Base-by-base conservation (phyloP, 108 stramenopile species). In the Licmophora abbreviata region DNA sequence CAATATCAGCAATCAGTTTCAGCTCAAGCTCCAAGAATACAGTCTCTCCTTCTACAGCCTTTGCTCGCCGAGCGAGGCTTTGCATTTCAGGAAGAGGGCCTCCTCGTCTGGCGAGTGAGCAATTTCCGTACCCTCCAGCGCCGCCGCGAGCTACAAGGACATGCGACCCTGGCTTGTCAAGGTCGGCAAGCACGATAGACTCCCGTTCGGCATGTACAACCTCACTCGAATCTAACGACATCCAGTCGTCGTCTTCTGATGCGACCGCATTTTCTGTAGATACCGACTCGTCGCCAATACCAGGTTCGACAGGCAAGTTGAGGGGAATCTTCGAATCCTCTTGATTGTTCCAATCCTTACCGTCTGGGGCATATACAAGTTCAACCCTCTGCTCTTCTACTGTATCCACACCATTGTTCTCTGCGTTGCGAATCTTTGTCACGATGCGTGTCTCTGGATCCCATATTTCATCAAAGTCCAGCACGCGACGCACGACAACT, bases 1-100 rank as follows among this genome's bases (percentile, higher is more conserved):
- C 99, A 45, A 98, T 76, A 54, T 99, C 99, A 0, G 97, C 96
- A 51, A 97, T 88, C 44, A 86, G 64, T 61, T 97, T 94, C 23
- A 99, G 61, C 61, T 98, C 97, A 25, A 99, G 68, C 44, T 92
- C 87, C 26, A 97, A 36, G 54, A 66, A 64, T 18, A 68, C 71
- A 27, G 40, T 33, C 29, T 79, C 79, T 20, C 83, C 76, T 4
- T 29, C 32, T 43, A 55, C 37, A 0, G 83, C 69, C 55, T 42
- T 58, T 10, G 83, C 62, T 51, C 75, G 65, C 48, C 69, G 51
- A 0, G 47, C 41, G 35, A 73, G 25, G 11, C 54, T 15, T 37
- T 66, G 37, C 1, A 51, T 43, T 11, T 61, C 48, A 12, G 77
- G 68, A 17, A 71, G 44, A 11, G 74, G 66, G 18, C 58, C 61